These are phyloP conservation scores for Andrographis paniculata DNA, from an alignment of 305 asterid genomes.

Conservation along the genomic window DNA sequence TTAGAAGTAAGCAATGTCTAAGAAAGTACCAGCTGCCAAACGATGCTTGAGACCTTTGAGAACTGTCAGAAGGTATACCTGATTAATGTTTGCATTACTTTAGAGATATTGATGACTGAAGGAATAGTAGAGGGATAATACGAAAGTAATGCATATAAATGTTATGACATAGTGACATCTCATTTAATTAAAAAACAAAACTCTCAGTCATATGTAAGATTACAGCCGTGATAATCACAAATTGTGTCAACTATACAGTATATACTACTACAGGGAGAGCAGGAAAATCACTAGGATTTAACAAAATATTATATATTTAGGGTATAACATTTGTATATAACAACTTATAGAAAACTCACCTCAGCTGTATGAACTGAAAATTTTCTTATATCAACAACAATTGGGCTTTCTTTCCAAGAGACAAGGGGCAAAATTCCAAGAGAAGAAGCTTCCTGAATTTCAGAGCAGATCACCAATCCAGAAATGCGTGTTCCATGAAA, in stretches of 20 bases:
- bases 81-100: conserved; percentile 27
- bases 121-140: not conserved
- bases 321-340: not conserved
- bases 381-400: conserved; percentile 59
- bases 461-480: conserved; percentile 19
- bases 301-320: not conserved
- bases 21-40: conserved; percentile 81
- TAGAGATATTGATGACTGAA: conserved; percentile 11
- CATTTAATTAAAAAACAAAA: no score
- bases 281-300: no score
- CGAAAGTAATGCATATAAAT: no score
- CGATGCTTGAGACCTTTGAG: conserved; percentile 92
- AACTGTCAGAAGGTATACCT: conserved; percentile 92
- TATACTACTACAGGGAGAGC: no score
- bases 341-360: conserved; percentile 32
- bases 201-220: no score
- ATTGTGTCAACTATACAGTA: no score
- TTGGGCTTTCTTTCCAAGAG: conserved; percentile 59
- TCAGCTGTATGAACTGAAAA: conserved; percentile 59
- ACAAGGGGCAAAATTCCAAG: conserved; percentile 66
- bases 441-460: conserved; percentile 80
- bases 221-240: no score
- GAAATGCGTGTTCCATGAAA: no score
- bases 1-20: conserved; percentile 20
- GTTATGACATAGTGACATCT: no score